These are phyloP conservation scores for Lithospermum erythrorhizon DNA, from an alignment of 257 asterid genomes.

Conservation along the genomic window DNA sequence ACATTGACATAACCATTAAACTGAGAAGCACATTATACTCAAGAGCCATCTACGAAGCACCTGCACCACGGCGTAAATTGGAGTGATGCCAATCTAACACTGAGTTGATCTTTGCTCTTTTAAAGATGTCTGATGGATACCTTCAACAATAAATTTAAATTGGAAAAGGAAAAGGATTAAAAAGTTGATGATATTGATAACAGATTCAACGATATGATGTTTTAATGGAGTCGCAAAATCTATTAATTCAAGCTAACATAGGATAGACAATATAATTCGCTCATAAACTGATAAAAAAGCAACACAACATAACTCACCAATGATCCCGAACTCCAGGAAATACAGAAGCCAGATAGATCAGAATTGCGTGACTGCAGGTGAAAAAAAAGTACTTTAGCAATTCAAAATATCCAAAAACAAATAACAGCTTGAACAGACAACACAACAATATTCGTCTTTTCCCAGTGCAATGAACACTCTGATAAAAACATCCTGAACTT, in stretches of 20 bases:
- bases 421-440: no score
- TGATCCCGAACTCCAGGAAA: slow-evolving; percentile 90
- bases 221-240: neutral
- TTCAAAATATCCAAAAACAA: no score
- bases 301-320: slow-evolving; percentile 46
- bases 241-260: no score
- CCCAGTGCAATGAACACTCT: no score
- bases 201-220: neutral
- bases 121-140: slow-evolving; percentile 77
- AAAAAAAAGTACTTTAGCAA: neutral
- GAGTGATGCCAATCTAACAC: slow-evolving; percentile 92
- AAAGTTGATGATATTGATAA: neutral
- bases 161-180: neutral
- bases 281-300: neutral
- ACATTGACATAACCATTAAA: neutral
- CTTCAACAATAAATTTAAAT: slow-evolving; percentile 22
- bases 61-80: slow-evolving; percentile 70
- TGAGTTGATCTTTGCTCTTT: slow-evolving; percentile 68
- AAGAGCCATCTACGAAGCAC: slow-evolving; percentile 23
- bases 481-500: no score
- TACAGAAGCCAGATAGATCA: slow-evolving; percentile 55
- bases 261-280: neutral
- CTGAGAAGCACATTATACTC: neutral
- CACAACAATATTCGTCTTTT: no score
- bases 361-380: slow-evolving; percentile 76